Base-by-base conservation (phyloP, 306 rosid species). In the Prunus mongolica region DNA sequence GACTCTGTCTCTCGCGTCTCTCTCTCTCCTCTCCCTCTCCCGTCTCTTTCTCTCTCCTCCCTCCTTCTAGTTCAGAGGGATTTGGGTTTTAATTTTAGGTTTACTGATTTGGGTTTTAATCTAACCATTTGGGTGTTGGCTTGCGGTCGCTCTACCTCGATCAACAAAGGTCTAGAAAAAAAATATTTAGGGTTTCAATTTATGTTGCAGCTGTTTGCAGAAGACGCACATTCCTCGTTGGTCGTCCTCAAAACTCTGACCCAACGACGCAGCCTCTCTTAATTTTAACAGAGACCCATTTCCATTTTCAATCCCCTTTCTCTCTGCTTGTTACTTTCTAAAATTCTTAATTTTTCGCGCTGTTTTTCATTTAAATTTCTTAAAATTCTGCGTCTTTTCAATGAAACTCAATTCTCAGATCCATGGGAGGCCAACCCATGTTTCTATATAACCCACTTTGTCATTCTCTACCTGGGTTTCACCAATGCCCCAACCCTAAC, bases 371-470 rank as follows among this genome's bases (percentile, higher is more conserved):
- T 24, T 49, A 72, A 60, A 28, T 14, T 3, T 27, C 65, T 4
- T 8, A 44, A 30, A 76, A n/a, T 28, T 54, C 44, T 4, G 49
- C 20, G 38, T 16, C 44, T 25, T 55, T 41, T 69, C 90, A 76
- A 89, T 92, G 96, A 65, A 69, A 7, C 65, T 76, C 60, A 69
- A 84, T 83, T 56, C 70, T 71, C 86, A 90, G 92, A 92, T 92
- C 97, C 97, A 90, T 90, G 91, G 86, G 52, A 77, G 74, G 52
- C 65, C 66, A 30, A 38, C 83, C 71, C 65, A 18, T 74, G 41
- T 73, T 76, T 67, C 69, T 64, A 65, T 51, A 28, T 82, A 80
- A 72, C 66, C 50, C 28, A 52, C 27, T 28, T 49, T 27, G 16
- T 58, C 71, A n/a, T 81, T 66, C 71, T 65, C 70, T 47, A 20